phyloP scores from a whole-genome alignment of 2,329 filamentous ascomycete species.

The Graphiopsis chlorocephala region DNA sequence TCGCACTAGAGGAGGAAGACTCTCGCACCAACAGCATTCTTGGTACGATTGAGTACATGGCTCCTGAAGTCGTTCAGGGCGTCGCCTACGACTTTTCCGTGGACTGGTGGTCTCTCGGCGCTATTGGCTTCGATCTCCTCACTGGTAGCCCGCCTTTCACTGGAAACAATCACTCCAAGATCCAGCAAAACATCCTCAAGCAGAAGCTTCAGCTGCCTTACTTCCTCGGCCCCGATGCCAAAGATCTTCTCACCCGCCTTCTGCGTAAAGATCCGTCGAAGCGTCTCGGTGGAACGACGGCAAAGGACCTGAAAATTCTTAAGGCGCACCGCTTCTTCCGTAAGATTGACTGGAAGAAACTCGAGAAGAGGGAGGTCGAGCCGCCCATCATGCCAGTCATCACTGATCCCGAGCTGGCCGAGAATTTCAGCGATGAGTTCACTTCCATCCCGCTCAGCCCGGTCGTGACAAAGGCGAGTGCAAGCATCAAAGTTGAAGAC shows the following conservation, averaged over 20 bases:
- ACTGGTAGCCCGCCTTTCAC: slow-evolving; percentile 90
- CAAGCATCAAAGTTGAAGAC: slow-evolving; percentile 18
- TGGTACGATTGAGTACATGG: slow-evolving; percentile 98
- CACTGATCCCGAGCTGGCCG: slow-evolving; percentile 90
- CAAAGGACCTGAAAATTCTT: slow-evolving; percentile 79
- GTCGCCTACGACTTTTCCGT: slow-evolving; percentile 90
- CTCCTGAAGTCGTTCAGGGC: slow-evolving; percentile 86
- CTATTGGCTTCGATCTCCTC: slow-evolving; percentile 86
- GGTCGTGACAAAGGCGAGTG: slow-evolving; percentile 42
- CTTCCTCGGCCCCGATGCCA: slow-evolving; percentile 86
- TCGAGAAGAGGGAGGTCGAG: slow-evolving; percentile 77
- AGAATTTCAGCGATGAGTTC: slow-evolving; percentile 95
- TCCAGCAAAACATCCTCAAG: slow-evolving; percentile 92
- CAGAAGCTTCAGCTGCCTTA: slow-evolving; percentile 88
- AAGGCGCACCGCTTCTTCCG: slow-evolving; percentile 96
- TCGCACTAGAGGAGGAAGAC: slow-evolving; percentile 71
- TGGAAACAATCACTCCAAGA: slow-evolving; percentile 87
- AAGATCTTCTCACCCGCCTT: slow-evolving; percentile 86
- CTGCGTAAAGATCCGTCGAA: slow-evolving; percentile 90
- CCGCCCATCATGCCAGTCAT: slow-evolving; percentile 91
- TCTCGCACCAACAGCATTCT: slow-evolving; percentile 81
- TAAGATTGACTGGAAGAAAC: slow-evolving; percentile 89
- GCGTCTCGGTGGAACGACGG: slow-evolving; percentile 82
- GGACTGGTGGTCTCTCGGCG: slow-evolving; percentile 98
- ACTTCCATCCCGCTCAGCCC: slow-evolving; percentile 81